Percentiles rank a stretch among this genome's conserved stretches.
Evolutionary conservation across 148 eudicot genomes (phyloP).

Genomic region (Chenopodium suecicum): DNA sequence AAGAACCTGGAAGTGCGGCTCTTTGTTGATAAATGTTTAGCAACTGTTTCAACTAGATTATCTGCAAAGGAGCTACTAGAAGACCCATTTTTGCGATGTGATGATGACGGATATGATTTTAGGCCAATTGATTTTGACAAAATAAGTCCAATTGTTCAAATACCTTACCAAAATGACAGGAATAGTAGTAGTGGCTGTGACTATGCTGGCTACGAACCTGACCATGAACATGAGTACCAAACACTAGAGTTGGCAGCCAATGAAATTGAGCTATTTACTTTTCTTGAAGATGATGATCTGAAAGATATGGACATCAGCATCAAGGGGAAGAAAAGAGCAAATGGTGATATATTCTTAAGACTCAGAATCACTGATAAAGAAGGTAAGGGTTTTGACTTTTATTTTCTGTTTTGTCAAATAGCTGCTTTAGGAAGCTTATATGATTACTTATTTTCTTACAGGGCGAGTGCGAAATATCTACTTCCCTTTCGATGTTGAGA

Average conservation of each 20-base stretch:
- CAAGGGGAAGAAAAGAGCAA: constrained; percentile 58
- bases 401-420: background rate
- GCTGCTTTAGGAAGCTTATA: background rate
- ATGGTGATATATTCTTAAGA: constrained; percentile 57
- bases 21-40: constrained; percentile 44
- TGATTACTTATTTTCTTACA: constrained; percentile 26
- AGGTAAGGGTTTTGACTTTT: constrained; percentile 35
- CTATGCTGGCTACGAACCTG: constrained; percentile 38
- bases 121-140: constrained; percentile 35
- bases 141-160: constrained; percentile 29
- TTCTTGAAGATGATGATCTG: constrained; percentile 42
- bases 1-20: constrained; percentile 31
- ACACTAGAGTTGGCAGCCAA: constrained; percentile 37
- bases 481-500: constrained; percentile 73
- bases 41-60: constrained; percentile 32
- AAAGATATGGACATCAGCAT: constrained; percentile 44
- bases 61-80: constrained; percentile 40
- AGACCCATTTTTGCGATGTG: constrained; percentile 37
- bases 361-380: constrained; percentile 68
- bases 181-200: constrained; percentile 26
- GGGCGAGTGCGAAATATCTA: constrained; percentile 73
- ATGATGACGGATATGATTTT: constrained; percentile 29
- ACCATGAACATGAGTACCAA: constrained; percentile 36
- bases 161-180: constrained; percentile 31
- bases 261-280: constrained; percentile 43